Base-by-base conservation (phyloP, 164 flowering plant species). In the Umbellularia californica region DNA sequence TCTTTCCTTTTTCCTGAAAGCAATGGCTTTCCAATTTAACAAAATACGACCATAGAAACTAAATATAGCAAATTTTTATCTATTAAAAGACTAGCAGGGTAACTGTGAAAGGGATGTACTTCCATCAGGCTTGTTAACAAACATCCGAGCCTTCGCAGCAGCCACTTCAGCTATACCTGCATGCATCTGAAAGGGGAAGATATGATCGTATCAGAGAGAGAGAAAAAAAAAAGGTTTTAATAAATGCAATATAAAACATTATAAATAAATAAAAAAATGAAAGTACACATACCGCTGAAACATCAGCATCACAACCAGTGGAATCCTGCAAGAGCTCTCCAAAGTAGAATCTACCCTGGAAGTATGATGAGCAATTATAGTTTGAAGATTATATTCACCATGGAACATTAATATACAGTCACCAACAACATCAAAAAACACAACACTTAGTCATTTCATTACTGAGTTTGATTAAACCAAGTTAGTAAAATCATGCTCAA, bases 111-210 rank as follows among this genome's bases (percentile, higher is more conserved):
- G 71, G 47, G 3, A 82, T 91, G 58, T 89, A 95, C 99, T 95
- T 86, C 99, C 99, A 83, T 95, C 98, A 70, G 99, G 99, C 79
- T 95, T 95, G 87, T 93, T 89, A 25, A 90, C 81, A 83, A 95
- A 95, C 99, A 95, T 93, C 70, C 97, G 88, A 67, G 99, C 94
- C 86, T 95, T 95, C 28, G 97, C 99, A 68, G 98, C 99, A 79
- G 99, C 97, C 41, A 95, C 94, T 83, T 95, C 99, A 67, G 97
- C 99, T 74, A 95, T 85, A 27, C 94, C 94, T 63, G 95, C 86
- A 85, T 95, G 99, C 87, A 92, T 64, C 99, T 95, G 90, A 80
- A 83, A 70, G 66, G 68, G 72, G 27, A 73, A 74, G 7, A 69
- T 55, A 41, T 25, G 30, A 6, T 23, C 27, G 35, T 76, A 41